Evolutionary conservation across 169 alveolate species (phyloP), one percentile per base, ranked within the genome.

Genomic region (Pseudocohnilembus persalinus): DNA sequence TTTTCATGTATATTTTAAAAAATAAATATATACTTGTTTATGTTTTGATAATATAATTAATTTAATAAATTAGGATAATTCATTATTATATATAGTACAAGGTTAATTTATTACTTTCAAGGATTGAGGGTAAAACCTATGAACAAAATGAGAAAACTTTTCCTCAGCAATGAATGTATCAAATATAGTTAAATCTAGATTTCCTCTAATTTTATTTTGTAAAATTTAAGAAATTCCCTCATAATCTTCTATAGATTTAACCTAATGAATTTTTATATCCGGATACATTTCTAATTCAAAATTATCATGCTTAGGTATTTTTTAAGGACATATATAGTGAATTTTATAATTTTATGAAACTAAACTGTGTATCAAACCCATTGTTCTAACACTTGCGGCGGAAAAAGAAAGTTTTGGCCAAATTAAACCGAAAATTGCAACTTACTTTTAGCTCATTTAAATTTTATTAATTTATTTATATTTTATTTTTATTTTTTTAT

Each of bases 391-490:
- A 80, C 78, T 78, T 25, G 90, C 83, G 0, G 87, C 87, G 15
- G 84, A 80, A 74, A 73, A 80, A 30, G 31, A 4, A 11, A 30
- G 32, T 74, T 85, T 85, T 26, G 90, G 90, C 90, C 90, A 85
- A n/a, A 81, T 29, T 65, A 73, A 68, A 20, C 76, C 31, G 28
- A 81, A 81, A 31, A 79, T n/a, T 16, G 49, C 74, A 25, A 63
- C 76, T 28, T 79, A 49, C 76, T 20, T 4, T 11, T 11, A 11
- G 20, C 68, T 49, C 68, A 49, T 49, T 49, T 49, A 11, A 49
- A 11, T 49, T 49, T 49, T 49, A 49, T 11, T 11, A 11, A 11
- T 4, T 11, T 20, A 49, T 4, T 49, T 20, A 11, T 49, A 11
- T 49, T 20, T 49, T 11, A 11, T 11, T 11, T 49, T 4, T 20